These are phyloP conservation scores for Gossypium laxum DNA, from an alignment of 441 rosid genomes.

Conservation along the genomic window DNA sequence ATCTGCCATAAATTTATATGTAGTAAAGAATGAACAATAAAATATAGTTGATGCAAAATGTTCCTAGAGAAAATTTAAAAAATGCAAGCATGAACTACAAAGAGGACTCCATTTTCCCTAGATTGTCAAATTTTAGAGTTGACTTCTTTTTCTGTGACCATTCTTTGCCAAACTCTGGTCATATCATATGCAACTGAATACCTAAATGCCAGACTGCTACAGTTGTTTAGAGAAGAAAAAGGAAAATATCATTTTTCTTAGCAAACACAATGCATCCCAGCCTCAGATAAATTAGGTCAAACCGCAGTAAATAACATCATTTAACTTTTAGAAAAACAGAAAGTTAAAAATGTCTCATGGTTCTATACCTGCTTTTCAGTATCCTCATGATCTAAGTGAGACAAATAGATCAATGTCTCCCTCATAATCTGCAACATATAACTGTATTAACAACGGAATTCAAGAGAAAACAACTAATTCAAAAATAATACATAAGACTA, in stretches of 20 bases:
- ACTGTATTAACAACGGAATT: slow-evolving; percentile 16
- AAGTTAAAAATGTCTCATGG: background rate
- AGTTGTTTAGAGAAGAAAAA: background rate
- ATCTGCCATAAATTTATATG: background rate
- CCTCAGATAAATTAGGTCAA: background rate
- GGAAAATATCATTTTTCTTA: background rate
- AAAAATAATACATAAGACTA: background rate
- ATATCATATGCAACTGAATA: background rate
- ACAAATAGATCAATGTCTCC: slow-evolving; percentile 85
- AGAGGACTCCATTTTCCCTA: background rate
- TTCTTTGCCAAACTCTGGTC: background rate
- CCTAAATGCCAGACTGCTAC: background rate
- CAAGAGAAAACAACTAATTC: background rate
- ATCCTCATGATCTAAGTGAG: slow-evolving; percentile 97
- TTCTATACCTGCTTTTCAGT: slow-evolving; percentile 87
- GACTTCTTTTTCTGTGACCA: background rate
- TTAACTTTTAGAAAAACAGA: background rate
- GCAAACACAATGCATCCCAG: background rate
- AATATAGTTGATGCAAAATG: background rate
- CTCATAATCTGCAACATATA: slow-evolving; percentile 74
- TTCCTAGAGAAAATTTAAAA: background rate
- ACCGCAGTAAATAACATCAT: background rate
- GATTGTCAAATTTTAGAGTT: background rate
- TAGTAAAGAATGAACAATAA: background rate
- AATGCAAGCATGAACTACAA: background rate